Conservation (phyloP, 2,329 filamentous ascomycete species). For the Pezicula carpinea region DNA sequence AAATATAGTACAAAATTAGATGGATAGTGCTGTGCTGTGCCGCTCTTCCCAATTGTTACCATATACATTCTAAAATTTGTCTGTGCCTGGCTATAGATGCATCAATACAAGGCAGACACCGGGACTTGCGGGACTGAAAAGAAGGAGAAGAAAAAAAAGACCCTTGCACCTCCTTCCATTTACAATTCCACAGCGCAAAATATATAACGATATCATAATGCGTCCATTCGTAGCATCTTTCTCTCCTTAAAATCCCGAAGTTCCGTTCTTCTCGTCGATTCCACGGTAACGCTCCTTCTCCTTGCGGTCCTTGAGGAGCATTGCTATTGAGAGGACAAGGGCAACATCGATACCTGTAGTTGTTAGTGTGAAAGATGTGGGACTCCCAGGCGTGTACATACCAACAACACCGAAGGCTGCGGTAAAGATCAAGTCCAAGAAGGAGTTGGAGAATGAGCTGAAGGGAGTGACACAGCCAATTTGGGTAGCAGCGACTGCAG, state of each 20-base stretch:
- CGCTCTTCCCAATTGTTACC: too few species aligned
- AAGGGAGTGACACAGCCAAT: slow-evolving; percentile 67
- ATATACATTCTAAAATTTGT: too few species aligned
- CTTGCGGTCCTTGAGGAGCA: slow-evolving; percentile 75
- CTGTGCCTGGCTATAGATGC: too few species aligned
- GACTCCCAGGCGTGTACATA: slow-evolving; percentile 25
- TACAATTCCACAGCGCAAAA: too few species aligned
- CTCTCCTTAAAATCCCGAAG: slow-evolving; percentile 40
- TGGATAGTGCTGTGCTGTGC: too few species aligned
- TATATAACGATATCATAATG: too few species aligned
- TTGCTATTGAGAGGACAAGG: slow-evolving; percentile 66
- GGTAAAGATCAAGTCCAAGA: slow-evolving; percentile 74
- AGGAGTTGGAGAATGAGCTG: slow-evolving; percentile 63
- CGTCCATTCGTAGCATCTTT: not conserved
- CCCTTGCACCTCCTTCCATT: too few species aligned
- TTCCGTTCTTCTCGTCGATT: slow-evolving; percentile 74
- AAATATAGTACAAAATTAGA: too few species aligned
- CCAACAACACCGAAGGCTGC: slow-evolving; percentile 75
- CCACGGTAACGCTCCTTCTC: slow-evolving; percentile 74
- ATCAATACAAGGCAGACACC: too few species aligned
- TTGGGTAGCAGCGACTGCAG: slow-evolving; percentile 64
- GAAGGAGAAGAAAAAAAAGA: too few species aligned
- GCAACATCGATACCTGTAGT: slow-evolving; percentile 56
- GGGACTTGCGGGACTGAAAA: too few species aligned
- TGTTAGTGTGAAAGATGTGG: not conserved